Conservation (phyloP, 345 rosid genomes). For the Toxicodendron radicans region DNA sequence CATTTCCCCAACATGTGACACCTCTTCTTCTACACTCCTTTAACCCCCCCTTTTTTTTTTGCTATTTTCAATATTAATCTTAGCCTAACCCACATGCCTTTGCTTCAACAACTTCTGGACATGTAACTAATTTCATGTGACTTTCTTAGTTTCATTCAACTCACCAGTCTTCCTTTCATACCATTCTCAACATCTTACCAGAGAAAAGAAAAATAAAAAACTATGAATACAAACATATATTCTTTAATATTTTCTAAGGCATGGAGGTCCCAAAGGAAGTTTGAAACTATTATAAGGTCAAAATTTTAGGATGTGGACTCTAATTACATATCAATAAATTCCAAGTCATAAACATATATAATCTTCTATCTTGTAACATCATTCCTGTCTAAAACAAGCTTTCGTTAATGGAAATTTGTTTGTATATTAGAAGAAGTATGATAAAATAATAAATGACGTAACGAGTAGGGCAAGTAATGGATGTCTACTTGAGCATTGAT, state of each 20-base stretch:
- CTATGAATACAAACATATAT: no score
- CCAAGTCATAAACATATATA: no score
- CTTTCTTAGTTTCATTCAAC: not conserved
- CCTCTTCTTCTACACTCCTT: conserved; percentile 10
- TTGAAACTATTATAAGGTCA: conserved; percentile 8
- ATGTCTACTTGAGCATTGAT: not conserved
- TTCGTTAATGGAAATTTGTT: no score
- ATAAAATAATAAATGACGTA: not conserved
- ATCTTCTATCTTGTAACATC: no score
- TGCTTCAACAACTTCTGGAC: not conserved
- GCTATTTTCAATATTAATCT: not conserved
- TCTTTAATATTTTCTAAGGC: no score
- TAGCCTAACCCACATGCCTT: not conserved
- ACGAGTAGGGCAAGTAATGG: not conserved
- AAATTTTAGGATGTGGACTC: conserved; percentile 6
- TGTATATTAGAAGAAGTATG: no score
- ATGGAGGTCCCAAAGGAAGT: no score
- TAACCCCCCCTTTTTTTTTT: not conserved
- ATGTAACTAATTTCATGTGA: conserved; percentile 7
- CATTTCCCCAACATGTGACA: conserved; percentile 11
- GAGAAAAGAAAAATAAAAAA: no score
- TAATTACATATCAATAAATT: no score
- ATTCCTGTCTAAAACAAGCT: no score
- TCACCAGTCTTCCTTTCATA: not conserved
- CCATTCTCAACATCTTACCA: not conserved